Evolutionary conservation across 2,329 filamentous ascomycete genomes (phyloP), one percentile per base, ranked within the genome.

Genomic region (Fusarium sp.): DNA sequence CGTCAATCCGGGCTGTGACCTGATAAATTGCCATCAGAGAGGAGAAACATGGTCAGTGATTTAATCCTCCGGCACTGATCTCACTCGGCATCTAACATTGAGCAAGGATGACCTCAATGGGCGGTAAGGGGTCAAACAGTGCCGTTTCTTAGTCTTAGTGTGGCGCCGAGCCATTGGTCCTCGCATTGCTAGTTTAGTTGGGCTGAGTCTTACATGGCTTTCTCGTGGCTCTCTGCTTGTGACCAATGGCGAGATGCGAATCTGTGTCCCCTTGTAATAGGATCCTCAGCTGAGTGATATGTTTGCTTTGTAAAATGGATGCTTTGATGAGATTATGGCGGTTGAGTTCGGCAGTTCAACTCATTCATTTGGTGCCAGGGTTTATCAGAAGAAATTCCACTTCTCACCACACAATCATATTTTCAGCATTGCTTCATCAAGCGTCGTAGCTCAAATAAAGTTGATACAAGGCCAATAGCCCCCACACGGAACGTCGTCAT

Each of bases 201-300:
- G 71, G 72, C 72, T 74, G 72, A 74, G 72, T 72, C 72, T 74
- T 74, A 72, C 71, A 74, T 74, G 71, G 71, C 71, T 74, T 73
- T 74, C 56, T 54, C 62, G 59, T 74, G 71, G 71, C 71, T 74
- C 41, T 48, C 51, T 18, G 14, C 20, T 32, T 57, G 39, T 34
- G 59, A 14, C 71, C 71, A 74, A 74, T 74, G 30, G 41, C 5
- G 42, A 41, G 52, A 30, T 61, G 22, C 20, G 50, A 24, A 58
- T 44, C 47, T 62, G 63, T 59, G 41, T 32, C 32, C 41, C 58
- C 44, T 56, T 74, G 62, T 52, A 48, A 56, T 30, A 66, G 41
- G 57, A 50, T 30, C 32, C 30, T 63, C 67, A 74, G 71, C 71
- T 68, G 71, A 58, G 42, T 47, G 62, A 58, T 32, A 44, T 44